Evolutionary conservation across 352 stramenopile species (phyloP).

Genomic region (Pythium myriotylum): DNA sequence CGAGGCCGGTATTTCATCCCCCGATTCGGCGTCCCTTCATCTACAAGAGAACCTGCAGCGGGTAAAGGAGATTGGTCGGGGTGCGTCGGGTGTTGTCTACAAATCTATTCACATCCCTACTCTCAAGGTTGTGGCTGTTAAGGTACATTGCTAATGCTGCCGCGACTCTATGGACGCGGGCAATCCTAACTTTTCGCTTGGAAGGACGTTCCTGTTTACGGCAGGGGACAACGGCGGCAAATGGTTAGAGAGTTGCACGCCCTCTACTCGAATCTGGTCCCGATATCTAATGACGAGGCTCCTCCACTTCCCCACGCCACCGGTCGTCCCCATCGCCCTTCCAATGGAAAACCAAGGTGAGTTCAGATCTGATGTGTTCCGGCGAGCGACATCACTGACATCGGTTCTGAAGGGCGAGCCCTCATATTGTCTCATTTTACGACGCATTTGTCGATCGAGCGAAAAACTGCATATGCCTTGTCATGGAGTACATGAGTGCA

Average conservation of each 20-base stretch:
- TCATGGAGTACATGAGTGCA: constrained; percentile 94
- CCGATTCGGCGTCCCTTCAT: constrained; percentile 72
- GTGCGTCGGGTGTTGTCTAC: constrained; percentile 86
- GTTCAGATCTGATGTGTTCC: neutral
- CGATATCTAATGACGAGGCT: constrained; percentile 59
- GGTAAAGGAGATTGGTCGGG: constrained; percentile 75
- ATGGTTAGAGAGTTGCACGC: constrained; percentile 90
- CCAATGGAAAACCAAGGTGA: constrained; percentile 18
- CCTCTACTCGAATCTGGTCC: constrained; percentile 88
- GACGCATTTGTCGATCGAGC: constrained; percentile 90
- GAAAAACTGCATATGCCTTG: constrained; percentile 89
- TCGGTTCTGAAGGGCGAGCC: constrained; percentile 53
- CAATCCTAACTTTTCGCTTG: no score
- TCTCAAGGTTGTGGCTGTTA: constrained; percentile 89
- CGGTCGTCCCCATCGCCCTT: constrained; percentile 8
- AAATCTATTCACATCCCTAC: constrained; percentile 92
- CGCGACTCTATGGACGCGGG: no score
- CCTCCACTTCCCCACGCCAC: neutral
- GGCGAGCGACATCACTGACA: neutral
- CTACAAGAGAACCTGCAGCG: constrained; percentile 85
- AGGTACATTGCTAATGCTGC: no score
- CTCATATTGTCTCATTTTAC: constrained; percentile 92
- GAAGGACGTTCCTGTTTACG: constrained; percentile 86
- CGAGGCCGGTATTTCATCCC: constrained; percentile 86
- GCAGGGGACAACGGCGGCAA: constrained; percentile 80